Evolutionary conservation across 257 asterid genomes (phyloP), one percentile per base, ranked within the genome.

Genomic region (Echites panduratus): DNA sequence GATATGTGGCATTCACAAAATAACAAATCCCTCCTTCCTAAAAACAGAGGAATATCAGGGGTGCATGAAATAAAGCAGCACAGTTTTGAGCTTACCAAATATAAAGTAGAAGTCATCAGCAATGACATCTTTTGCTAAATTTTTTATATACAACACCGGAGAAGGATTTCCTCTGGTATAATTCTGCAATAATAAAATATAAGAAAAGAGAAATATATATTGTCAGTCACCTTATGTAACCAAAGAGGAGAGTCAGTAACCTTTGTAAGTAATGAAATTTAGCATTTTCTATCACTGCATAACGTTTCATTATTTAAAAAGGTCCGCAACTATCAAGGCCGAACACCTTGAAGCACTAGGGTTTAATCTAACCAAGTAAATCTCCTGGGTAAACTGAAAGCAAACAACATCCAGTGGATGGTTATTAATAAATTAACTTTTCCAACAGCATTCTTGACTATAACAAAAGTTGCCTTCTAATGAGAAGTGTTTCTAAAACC

Each of bases 91-190:
- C 96, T 85, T 83, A 91, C 97, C 97, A 84, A 94, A 91, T 74
- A 91, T 70, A 64, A 82, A 88, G 85, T 85, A 89, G 80, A 94
- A 83, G 79, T 94, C 99, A 64, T 91, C 96, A 68, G 80, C 85
- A 72, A 81, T 86, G 75, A 91, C 98, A 79, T 94, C 99, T 76
- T 90, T 94, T 19, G 93, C 93, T 85, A 94, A 84, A 84, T 94
- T 94, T 86, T 94, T 94, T 61, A 87, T 77, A 80, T 94, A 94
- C 85, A 94, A 67, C 49, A 89, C 90, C 38, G 89, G 80, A 73
- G 90, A 85, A 68, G 98, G 97, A 82, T 88, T 89, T 62, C 98
- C 99, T 73, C 95, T 86, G 70, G 86, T 48, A 73, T 94, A 94
- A 79, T 91, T 94, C 99, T 94, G 92, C 87, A 76, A 56, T 19